Percentiles rank a stretch among this genome's conserved stretches.
phyloP scores from a whole-genome alignment of 2,329 filamentous ascomycete species.

The Fusarium sp. region DNA sequence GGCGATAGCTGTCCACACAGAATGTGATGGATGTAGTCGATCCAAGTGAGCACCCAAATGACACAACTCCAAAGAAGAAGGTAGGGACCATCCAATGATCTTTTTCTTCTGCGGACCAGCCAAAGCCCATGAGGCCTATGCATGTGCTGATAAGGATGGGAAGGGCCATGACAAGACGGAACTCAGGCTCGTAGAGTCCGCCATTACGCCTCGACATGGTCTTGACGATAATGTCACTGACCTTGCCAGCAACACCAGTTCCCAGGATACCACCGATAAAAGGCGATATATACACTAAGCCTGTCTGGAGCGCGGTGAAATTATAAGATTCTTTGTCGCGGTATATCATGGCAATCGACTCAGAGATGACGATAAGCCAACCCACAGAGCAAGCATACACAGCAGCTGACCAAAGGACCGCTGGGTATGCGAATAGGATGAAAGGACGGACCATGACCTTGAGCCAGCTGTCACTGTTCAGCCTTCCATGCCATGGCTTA shows the following conservation, averaged over 20 bases:
- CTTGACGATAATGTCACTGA: constrained; percentile 86
- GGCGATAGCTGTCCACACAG: constrained; percentile 89
- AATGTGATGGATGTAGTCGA: constrained; percentile 94
- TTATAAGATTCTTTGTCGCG: constrained; percentile 75
- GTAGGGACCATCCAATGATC: constrained; percentile 93
- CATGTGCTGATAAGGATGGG: constrained; percentile 82
- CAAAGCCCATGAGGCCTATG: constrained; percentile 92
- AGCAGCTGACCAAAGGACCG: constrained; percentile 86
- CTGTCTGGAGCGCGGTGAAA: constrained; percentile 82
- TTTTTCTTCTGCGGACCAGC: constrained; percentile 83
- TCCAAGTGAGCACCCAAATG: constrained; percentile 90
- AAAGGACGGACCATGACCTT: constrained; percentile 82
- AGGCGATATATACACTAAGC: constrained; percentile 88
- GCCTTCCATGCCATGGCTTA: constrained; percentile 78
- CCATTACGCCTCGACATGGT: constrained; percentile 85
- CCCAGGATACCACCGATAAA: constrained; percentile 90
- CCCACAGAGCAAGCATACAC: constrained; percentile 90
- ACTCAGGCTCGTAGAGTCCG: constrained; percentile 96
- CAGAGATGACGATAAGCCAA: constrained; percentile 95
- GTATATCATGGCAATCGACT: constrained; percentile 85
- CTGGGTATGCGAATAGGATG: constrained; percentile 86
- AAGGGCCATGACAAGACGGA: constrained; percentile 85
- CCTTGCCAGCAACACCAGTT: constrained; percentile 88
- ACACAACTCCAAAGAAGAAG: constrained; percentile 89
- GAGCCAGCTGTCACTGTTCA: constrained; percentile 81